These are phyloP conservation scores for Ascoidea tarda DNA, from an alignment of 805 yeast genomes.

Conservation along the genomic window DNA sequence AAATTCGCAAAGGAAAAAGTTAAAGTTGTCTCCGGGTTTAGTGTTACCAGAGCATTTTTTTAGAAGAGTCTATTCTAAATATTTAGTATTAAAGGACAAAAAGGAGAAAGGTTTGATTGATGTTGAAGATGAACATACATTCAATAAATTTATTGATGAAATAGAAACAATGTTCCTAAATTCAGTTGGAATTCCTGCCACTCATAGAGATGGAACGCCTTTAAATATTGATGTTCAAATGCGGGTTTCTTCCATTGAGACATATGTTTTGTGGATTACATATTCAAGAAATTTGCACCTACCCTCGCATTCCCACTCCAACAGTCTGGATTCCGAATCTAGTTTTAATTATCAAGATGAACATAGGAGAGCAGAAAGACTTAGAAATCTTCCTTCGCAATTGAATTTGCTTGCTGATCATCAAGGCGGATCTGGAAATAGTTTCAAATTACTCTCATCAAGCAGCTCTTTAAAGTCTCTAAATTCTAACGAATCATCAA, in stretches of 20 bases:
- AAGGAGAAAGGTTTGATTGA: slow-evolving; percentile 1
- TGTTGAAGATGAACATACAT: neutral
- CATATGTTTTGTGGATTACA: slow-evolving; percentile 72
- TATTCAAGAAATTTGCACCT: slow-evolving; percentile 39
- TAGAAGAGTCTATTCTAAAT: slow-evolving; percentile 45
- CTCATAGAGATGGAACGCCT: slow-evolving; percentile 53
- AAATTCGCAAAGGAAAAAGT: slow-evolving; percentile 1
- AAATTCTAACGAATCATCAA: neutral
- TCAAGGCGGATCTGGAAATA: slow-evolving; percentile 15
- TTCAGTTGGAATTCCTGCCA: slow-evolving; percentile 55
- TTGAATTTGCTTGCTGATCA: slow-evolving; percentile 26
- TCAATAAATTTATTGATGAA: slow-evolving; percentile 7
- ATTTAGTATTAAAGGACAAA: slow-evolving; percentile 8
- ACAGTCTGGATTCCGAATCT: neutral
- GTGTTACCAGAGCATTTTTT: slow-evolving; percentile 89
- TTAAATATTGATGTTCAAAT: slow-evolving; percentile 69
- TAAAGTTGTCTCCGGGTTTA: slow-evolving; percentile 37
- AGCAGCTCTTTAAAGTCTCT: neutral
- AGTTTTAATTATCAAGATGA: neutral
- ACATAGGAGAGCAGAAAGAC: neutral
- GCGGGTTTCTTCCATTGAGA: slow-evolving; percentile 46
- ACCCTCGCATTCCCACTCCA: neutral
- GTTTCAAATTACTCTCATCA: neutral
- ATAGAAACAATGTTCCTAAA: slow-evolving; percentile 37
- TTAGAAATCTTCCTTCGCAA: slow-evolving; percentile 30